A percentile compares a stretch with the other conserved stretches of the same genome.
Evolutionary conservation across 192 early-diverging fungal species (phyloP).

Genomic region (Gamsiella multidivaricata): DNA sequence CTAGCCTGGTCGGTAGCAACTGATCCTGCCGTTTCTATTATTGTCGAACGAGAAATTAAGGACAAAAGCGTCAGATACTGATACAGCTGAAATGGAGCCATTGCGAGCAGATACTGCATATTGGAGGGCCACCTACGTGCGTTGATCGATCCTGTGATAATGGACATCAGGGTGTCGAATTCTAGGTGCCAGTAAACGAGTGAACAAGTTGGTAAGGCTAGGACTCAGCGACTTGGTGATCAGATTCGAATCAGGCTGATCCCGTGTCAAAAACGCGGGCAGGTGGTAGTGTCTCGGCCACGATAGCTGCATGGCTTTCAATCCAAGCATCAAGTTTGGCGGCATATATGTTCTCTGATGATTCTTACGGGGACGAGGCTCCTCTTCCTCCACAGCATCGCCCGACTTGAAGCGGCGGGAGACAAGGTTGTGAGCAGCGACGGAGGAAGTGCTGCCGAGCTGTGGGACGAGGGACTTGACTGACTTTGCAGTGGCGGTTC

Average conservation of each 20-base stretch:
- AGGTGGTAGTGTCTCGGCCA: too few species aligned
- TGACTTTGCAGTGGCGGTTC: slow-evolving; percentile 30
- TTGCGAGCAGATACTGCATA: too few species aligned
- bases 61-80: neutral
- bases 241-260: neutral
- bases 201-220: too few species aligned
- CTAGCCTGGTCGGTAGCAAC: slow-evolving; percentile 23
- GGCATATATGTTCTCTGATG: neutral
- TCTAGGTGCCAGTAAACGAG: too few species aligned
- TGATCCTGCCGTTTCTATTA: slow-evolving; percentile 21
- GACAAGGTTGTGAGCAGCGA: slow-evolving; percentile 31
- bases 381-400: slow-evolving; percentile 19
- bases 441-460: slow-evolving; percentile 10
- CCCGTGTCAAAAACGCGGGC: too few species aligned
- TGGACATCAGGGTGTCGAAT: slow-evolving; percentile 27
- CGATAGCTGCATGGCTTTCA: too few species aligned
- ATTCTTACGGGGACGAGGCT: slow-evolving; percentile 25
- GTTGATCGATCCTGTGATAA: slow-evolving; percentile 37
- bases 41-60: neutral
- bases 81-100: too few species aligned
- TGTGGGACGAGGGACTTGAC: slow-evolving; percentile 15
- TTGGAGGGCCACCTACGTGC: slow-evolving; percentile 16
- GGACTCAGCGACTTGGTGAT: neutral
- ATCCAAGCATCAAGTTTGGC: too few species aligned
- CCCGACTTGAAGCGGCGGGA: slow-evolving; percentile 37